These are phyloP conservation scores for Cicer judaicum DNA, from an alignment of 306 rosid genomes.

Conservation along the genomic window DNA sequence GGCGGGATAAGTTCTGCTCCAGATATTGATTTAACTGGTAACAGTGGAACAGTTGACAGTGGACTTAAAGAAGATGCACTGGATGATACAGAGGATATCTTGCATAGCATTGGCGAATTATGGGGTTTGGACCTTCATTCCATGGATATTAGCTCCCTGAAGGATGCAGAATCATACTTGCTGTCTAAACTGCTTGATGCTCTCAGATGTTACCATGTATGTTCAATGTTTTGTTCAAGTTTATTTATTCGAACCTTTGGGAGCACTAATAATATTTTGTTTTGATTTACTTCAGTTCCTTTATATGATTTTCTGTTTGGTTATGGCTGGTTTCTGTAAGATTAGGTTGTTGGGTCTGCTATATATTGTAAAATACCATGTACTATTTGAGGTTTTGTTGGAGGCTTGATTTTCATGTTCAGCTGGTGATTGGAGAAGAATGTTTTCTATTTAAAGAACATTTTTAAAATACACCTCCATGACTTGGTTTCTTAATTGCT, in stretches of 20 bases:
- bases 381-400: not conserved
- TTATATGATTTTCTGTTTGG: slow-evolving; percentile 26
- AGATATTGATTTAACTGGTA: slow-evolving; percentile 44
- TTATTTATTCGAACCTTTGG: slow-evolving; percentile 37
- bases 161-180: slow-evolving; percentile 61
- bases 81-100: slow-evolving; percentile 54
- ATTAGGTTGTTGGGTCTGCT: slow-evolving; percentile 15
- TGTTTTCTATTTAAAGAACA: not conserved
- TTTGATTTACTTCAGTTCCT: slow-evolving; percentile 9
- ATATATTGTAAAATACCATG: not conserved
- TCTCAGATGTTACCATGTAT: slow-evolving; percentile 73
- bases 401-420: not conserved
- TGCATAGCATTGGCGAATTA: slow-evolving; percentile 57
- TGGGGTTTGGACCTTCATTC: slow-evolving; percentile 66
- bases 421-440: not conserved
- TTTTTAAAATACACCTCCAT: not conserved
- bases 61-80: slow-evolving; percentile 44
- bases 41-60: slow-evolving; percentile 47
- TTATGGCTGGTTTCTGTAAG: slow-evolving; percentile 23
- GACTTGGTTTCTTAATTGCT: not conserved
- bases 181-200: slow-evolving; percentile 75
- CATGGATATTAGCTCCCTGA: slow-evolving; percentile 43
- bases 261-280: not conserved
- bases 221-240: slow-evolving; percentile 43
- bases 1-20: slow-evolving; percentile 62